Evolutionary conservation across 805 yeast genomes (phyloP).

Genomic region (Candida ulmi): DNA sequence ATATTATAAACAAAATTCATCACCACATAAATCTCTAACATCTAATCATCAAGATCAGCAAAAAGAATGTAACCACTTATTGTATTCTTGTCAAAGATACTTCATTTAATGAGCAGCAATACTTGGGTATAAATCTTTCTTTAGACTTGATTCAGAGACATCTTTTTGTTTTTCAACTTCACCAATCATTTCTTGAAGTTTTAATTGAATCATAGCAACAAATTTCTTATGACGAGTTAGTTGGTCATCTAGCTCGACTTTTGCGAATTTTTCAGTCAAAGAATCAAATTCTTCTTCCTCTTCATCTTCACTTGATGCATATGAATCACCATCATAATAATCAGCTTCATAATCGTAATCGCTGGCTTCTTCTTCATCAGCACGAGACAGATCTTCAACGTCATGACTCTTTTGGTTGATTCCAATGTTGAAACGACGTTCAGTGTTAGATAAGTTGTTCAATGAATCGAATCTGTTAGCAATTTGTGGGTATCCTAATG

Average conservation of each 20-base stretch:
- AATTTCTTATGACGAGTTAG: slow-evolving; percentile 15
- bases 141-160: background rate
- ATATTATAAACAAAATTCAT: too few species aligned
- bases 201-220: slow-evolving; percentile 13
- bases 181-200: slow-evolving; percentile 10
- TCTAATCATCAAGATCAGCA: too few species aligned
- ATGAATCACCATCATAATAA: slow-evolving; percentile 13
- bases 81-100: too few species aligned
- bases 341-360: slow-evolving; percentile 13
- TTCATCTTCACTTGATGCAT: slow-evolving; percentile 3
- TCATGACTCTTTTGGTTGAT: slow-evolving; percentile 28
- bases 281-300: slow-evolving; percentile 8
- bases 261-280: background rate
- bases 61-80: too few species aligned
- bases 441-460: slow-evolving; percentile 12
- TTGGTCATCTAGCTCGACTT: slow-evolving; percentile 2
- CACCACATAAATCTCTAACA: too few species aligned
- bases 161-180: slow-evolving; percentile 6
- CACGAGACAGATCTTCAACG: slow-evolving; percentile 7
- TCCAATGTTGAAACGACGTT: slow-evolving; percentile 30
- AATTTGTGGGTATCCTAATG: slow-evolving; percentile 26
- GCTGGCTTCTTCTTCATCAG: slow-evolving; percentile 8
- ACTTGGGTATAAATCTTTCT: slow-evolving; percentile 16
- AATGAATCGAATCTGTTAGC: slow-evolving; percentile 22
- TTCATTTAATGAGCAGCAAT: slow-evolving; percentile 10